Base-by-base conservation (phyloP, 768 basidiomycete genomes). In the Psilocybe cyanescens region DNA sequence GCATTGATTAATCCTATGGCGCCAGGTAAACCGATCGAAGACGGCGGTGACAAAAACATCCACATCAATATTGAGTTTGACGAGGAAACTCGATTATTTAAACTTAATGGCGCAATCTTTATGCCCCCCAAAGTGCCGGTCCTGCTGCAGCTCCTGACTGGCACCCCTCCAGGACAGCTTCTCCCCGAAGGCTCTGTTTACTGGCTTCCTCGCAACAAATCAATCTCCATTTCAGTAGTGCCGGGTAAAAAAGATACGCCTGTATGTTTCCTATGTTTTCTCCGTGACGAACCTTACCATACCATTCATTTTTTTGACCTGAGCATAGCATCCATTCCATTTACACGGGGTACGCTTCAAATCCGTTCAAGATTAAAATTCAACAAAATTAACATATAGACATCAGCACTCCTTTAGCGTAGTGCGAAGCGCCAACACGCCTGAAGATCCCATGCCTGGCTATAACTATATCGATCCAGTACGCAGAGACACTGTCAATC, bases 81-180 rank as follows among this genome's bases (percentile, higher is more conserved):
- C 19, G 19, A 19, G 19, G 19, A 19, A 19, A 19, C 19, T 19
- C 19, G 19, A 19, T 19, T 19, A 19, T 19, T 19, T 19, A 19
- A 19, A 19, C 81, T 65, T 39, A 79, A 81, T 55, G 71, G 71
- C 19, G 6, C 67, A 62, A 0, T 52, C 65, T 1, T 81, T 73
- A 55, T 46, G 45, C 3, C 67, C 76, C 1, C 85, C 85, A 0
- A 74, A 76, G 72, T 80, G 0, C 86, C 87, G 0, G 80, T 86
- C 8, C 77, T 88, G 8, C 78, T 87, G 12, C 87, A 88, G 63
- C 83, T 87, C 44, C 67, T 88, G 35, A 85, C 81, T 53, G 87
- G 87, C 0, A 79, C 80, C 4, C 72, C 76, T 24, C 77, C 86
- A 0, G 66, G 75, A 16, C 74, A 82, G 1, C 74, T 89, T 11